Evolutionary conservation across 257 asterid genomes (phyloP), one percentile per base, ranked within the genome.

Genomic region (Eucommia ulmoides): DNA sequence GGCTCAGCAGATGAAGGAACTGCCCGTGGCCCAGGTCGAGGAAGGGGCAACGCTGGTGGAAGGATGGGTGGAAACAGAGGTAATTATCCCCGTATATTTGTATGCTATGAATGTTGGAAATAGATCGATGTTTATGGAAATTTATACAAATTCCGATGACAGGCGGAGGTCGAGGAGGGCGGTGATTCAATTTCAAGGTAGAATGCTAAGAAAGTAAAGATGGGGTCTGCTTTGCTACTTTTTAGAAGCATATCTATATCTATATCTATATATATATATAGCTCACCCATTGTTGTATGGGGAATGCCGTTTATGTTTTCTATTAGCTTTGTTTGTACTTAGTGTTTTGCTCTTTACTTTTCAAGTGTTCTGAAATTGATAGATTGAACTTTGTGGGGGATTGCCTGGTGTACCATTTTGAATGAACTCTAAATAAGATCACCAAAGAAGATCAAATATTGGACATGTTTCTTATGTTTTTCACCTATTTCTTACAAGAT

Each of bases 1-100:
- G n/a, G n/a, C n/a, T n/a, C n/a, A 22, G 21, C 68, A 56, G 86
- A 74, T 56, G 82, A 78, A 45, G 82, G 75, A 44, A 71, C 74
- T 24, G 65, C 52, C 67, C 69, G 75, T 49, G 78, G 81, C 55
- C 59, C 44, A 10, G 73, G 65, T 50, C 69, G 67, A 41, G 61
- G 72, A 24, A 67, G 79, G 23, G 79, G 86, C 15, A 22, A n/a
- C 17, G 26, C 22, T 47, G 26, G 35, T 22, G 33, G 45, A 48
- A 6, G 33, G 22, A 16, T 16, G n/a, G 48, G n/a, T 2, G 48
- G 48, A 3, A 42, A 16, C 20, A 42, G 48, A 42, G 48, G 48
- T 42, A 18, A 18, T 35, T 9, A 35, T 35, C 44, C n/a, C 38
- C 7, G 12, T 12, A 29, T 29, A 12, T 12, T 29, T 29, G 38